A percentile compares a stretch with the other conserved stretches of the same genome.
These are phyloP conservation scores for Sphenostylis stenocarpa DNA, from an alignment of 306 rosid species.

Conservation along the genomic window DNA sequence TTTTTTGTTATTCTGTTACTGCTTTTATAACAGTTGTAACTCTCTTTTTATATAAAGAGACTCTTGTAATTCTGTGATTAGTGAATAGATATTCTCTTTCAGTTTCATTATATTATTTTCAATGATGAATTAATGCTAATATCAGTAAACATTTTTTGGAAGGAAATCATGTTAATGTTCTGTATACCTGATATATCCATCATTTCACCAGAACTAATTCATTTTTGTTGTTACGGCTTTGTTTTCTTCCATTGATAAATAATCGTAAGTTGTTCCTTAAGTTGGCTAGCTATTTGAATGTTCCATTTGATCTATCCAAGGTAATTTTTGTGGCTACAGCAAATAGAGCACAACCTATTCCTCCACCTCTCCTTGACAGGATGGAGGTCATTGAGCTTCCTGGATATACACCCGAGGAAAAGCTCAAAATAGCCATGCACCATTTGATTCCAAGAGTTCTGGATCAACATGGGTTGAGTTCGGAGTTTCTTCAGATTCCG, in stretches of 20 bases:
- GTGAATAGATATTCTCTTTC: too few species aligned
- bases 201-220: background rate
- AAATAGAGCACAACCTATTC: conserved; percentile 88
- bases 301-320: conserved; percentile 95
- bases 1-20: too few species aligned
- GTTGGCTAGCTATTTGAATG: conserved; percentile 84
- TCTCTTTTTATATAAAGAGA: too few species aligned
- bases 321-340: conserved; percentile 96
- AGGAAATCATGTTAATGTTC: background rate
- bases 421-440: conserved; percentile 85
- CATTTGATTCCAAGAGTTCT: conserved; percentile 96
- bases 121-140: conserved; percentile 12
- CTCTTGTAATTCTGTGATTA: too few species aligned
- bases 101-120: background rate
- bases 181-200: conserved; percentile 8
- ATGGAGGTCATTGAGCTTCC: conserved; percentile 99
- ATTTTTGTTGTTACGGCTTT: background rate
- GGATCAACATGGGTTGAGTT: conserved; percentile 87
- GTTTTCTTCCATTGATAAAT: conserved; percentile 2
- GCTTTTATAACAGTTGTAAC: too few species aligned
- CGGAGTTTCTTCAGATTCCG: conserved; percentile 90
- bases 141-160: background rate
- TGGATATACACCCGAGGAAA: conserved; percentile 96
- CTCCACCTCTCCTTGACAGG: conserved; percentile 94
- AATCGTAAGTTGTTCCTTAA: conserved; percentile 54